phyloP scores from a whole-genome alignment of 306 rosid species.

The Acmispon strigosus region DNA sequence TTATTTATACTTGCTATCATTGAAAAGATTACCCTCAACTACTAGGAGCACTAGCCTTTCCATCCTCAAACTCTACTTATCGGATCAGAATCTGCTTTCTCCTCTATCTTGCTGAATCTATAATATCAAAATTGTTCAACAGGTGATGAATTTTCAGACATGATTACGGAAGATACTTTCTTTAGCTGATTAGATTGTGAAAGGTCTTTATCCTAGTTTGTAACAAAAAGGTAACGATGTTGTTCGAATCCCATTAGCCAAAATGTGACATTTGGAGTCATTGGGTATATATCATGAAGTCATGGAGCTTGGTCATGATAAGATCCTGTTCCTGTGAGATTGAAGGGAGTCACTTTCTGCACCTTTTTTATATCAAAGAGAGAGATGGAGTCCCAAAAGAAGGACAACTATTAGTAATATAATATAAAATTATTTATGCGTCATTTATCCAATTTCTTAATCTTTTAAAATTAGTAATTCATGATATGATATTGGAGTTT shows the following conservation, averaged over 20 bases:
- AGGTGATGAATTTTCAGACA: conserved; percentile 19
- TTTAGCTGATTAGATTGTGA: conserved; percentile 7
- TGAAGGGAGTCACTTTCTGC: background rate
- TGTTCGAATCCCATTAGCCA: background rate
- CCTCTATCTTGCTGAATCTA: conserved; percentile 2
- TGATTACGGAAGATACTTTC: conserved; percentile 17
- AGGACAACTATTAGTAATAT: background rate
- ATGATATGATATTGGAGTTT: too few relatives aligned
- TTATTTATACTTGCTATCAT: conserved; percentile 17
- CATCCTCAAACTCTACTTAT: background rate
- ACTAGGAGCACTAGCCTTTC: conserved; percentile 16
- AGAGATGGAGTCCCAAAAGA: conserved; percentile 11
- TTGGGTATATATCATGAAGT: background rate
- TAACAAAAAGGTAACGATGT: background rate
- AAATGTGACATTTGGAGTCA: background rate
- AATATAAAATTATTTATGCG: too few relatives aligned
- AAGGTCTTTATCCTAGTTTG: conserved; percentile 6
- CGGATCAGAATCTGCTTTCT: conserved; percentile 1
- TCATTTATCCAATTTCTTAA: too few relatives aligned
- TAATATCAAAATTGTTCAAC: background rate
- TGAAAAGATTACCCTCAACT: background rate
- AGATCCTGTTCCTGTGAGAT: background rate
- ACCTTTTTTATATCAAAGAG: background rate
- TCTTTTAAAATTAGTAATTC: too few relatives aligned
- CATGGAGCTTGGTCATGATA: background rate